Evolutionary conservation across 108 stramenopile species (phyloP), one percentile per base, ranked within the genome.

Genomic region (Nitzschia putrida): DNA sequence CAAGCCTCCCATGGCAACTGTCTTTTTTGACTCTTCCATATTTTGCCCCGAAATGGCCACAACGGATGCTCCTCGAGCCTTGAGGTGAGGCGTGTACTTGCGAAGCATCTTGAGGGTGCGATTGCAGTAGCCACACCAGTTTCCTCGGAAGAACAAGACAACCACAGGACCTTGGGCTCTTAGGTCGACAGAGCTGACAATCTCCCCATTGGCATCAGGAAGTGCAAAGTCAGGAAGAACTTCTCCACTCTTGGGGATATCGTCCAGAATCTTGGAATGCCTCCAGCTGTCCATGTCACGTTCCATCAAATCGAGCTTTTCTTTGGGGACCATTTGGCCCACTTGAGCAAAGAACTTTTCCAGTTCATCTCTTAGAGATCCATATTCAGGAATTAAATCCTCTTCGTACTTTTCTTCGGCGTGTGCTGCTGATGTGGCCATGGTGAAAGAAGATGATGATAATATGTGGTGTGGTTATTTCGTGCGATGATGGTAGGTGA

Each of bases 61-160:
- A 12, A 71, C 41, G 8, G 61, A 25, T 12, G 70, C 70, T 13
- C 70, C 70, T 39, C 53, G 53, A 3, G 70, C 70, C 39, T 39
- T 42, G 41, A 71, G 44, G 21, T 71, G 44, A 3, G 52, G 45
- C 3, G 53, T 22, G 24, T 64, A 71, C 22, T 63, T 49, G 3
- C 53, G 70, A 0, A 71, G 21, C 53, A 24, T 53, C 12, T 26
- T 20, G 1, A 71, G 22, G 3, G 59, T 61, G 2, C 25, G 25
- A 25, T 71, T 71, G 61, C 70, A 71, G 40, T 63, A 55, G 23
- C 20, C 7, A 26, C 70, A 71, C 70, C 70, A 71, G 20, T 63
- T 71, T 18, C 70, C 70, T 16, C 70, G 59, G 26, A 42, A 71
- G 26, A 63, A 71, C 18, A 56, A 20, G 6, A 71, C 13, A n/a